Percentiles rank a stretch among this genome's conserved stretches.
These are phyloP conservation scores for Closterium sp. DNA, from an alignment of 139 green algal species.

Conservation along the genomic window DNA sequence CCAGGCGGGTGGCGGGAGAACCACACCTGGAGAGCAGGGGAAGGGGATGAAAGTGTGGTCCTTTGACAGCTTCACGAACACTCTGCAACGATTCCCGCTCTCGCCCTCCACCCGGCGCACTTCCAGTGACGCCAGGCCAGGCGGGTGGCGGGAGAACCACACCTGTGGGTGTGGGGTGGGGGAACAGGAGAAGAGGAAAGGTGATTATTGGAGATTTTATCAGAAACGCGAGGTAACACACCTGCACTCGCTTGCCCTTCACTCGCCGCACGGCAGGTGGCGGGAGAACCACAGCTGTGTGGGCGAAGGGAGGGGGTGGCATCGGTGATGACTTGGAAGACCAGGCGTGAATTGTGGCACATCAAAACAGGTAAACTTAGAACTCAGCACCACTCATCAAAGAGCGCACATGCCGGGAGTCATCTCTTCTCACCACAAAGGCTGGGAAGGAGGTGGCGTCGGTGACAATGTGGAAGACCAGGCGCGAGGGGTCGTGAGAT, in stretches of 20 bases:
- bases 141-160: constrained; percentile 47
- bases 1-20: constrained; percentile 40
- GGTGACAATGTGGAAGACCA: constrained; percentile 44
- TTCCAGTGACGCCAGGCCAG: neutral
- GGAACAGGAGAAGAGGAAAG: neutral
- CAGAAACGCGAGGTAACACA: too few relatives aligned
- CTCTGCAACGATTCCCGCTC: too few relatives aligned
- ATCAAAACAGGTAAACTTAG: neutral
- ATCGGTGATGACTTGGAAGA: neutral
- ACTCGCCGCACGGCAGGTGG: constrained; percentile 31
- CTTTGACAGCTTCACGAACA: too few relatives aligned
- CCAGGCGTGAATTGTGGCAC: neutral
- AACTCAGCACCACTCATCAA: too few relatives aligned
- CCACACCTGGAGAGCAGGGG: constrained; percentile 24
- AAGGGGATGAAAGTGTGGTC: neutral
- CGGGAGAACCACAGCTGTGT: constrained; percentile 42
- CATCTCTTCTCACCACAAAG: constrained; percentile 7
- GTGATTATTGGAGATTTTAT: too few relatives aligned
- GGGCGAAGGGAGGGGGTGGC: neutral
- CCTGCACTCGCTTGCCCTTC: neutral
- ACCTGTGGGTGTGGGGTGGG: too few relatives aligned
- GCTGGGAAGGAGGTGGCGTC: constrained; percentile 25
- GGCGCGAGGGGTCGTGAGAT: neutral
- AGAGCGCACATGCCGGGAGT: too few relatives aligned
- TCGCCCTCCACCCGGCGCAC: neutral